Evolutionary conservation across 1,284 basidiomycete genomes (phyloP).

Genomic region (Papiliotrema terrestris): DNA sequence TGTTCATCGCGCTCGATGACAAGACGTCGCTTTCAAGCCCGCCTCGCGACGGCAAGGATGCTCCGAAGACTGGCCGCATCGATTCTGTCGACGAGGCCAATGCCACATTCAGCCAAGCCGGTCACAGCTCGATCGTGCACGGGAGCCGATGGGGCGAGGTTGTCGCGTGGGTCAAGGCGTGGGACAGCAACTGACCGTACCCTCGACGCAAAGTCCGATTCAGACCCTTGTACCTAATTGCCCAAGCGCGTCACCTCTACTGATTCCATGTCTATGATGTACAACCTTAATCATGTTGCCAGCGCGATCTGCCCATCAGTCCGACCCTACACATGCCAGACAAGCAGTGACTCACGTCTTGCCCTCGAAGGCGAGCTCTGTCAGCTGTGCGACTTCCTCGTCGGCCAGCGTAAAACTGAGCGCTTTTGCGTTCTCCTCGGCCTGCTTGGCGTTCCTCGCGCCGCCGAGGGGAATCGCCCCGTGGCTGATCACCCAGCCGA

Average conservation of each 20-base stretch:
- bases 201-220: too few species aligned
- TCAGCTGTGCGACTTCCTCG: constrained; percentile 21
- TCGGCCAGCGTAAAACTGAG: constrained; percentile 20
- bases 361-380: constrained; percentile 19
- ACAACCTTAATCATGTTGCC: too few species aligned
- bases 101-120: constrained; percentile 23
- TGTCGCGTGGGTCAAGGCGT: constrained; percentile 29
- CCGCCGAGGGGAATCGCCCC: constrained; percentile 48
- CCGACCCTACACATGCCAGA: background rate
- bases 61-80: constrained; percentile 15
- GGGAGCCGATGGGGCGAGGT: constrained; percentile 25
- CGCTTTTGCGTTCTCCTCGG: constrained; percentile 36
- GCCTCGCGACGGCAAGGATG: too few species aligned
- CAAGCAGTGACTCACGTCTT: constrained; percentile 21
- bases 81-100: constrained; percentile 21
- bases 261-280: too few species aligned
- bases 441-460: constrained; percentile 43
- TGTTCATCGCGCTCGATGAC: constrained; percentile 29
- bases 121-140: constrained; percentile 14
- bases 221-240: too few species aligned
- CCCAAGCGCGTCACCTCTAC: too few species aligned
- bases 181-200: constrained; percentile 20
- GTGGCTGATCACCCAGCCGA: constrained; percentile 47
- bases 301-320: background rate
- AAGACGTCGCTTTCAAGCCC: constrained; percentile 16